Base-by-base conservation (phyloP, 108 stramenopile species). In the Schizochytrium sp. region DNA sequence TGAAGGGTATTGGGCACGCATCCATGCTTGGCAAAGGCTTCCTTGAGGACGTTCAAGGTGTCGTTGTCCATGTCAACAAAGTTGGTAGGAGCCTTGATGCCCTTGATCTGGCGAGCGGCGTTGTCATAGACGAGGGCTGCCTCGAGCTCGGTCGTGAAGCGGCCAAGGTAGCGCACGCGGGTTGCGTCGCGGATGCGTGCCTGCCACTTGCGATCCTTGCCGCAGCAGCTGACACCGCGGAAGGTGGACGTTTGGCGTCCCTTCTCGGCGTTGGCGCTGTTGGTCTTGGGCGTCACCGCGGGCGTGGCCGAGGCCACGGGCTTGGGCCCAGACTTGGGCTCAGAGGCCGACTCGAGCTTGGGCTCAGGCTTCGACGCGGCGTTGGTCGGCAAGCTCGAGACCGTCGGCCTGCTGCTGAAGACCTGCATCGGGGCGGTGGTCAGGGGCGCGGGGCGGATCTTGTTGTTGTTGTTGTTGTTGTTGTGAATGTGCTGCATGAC, bases 181-280 rank as follows among this genome's bases (percentile, higher is more conserved):
- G 44, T 83, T 43, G 76, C 76, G 23, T 83, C 76, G 48, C 76
- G 45, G 51, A 83, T 83, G 48, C 76, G 45, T 6, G 76, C 76
- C n/a, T 83, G 76, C 76, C 76, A 83, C 76, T 83, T 83, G 76
- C 76, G 76, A 45, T 83, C 76, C 76, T 83, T 83, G 76, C 76
- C 76, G 28, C 76, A 83, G 76, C 76, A 83, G 76, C 48, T 53
- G 51, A 83, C 76, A 4, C 76, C 76, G 51, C 76, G 76, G 4
- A 83, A 83, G n/a, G 76, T 83, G 10, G 76, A 83, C 1, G 76
- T 83, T 45, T 83, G 76, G 18, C 76, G 76, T 12, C 76, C 76
- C 76, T 53, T 83, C 0, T 2, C 4, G 45, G 51, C 3, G 48
- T 83, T 53, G 76, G 76, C 48, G 76, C 45, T 83, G 76, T 53